phyloP scores from a whole-genome alignment of 1,284 basidiomycete species.

The Papiliotrema flavescens region DNA sequence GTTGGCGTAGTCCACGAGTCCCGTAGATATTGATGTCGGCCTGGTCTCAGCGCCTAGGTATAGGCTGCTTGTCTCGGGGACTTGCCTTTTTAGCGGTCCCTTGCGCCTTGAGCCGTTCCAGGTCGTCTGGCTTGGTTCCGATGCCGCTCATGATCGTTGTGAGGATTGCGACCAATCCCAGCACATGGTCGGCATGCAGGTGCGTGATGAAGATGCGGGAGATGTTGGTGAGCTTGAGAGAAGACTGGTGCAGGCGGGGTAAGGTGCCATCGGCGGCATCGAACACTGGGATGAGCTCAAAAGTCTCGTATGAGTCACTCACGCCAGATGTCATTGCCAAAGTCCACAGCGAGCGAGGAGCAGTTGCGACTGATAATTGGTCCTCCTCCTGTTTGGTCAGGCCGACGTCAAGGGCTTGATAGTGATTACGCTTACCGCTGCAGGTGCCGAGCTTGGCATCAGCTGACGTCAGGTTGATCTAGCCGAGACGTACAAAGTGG shows the following conservation, averaged over 20 bases:
- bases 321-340: conserved; percentile 49
- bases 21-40: conserved; percentile 75
- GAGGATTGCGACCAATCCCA: conserved; percentile 73
- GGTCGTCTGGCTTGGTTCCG: conserved; percentile 39
- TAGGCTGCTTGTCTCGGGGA: too few species aligned
- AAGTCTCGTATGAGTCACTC: conserved; percentile 12
- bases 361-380: conserved; percentile 46
- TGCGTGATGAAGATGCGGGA: conserved; percentile 81
- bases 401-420: neutral
- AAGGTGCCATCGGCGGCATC: conserved; percentile 88
- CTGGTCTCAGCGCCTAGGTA: conserved; percentile 21
- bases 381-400: conserved; percentile 37
- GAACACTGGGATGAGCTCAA: conserved; percentile 58
- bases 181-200: conserved; percentile 81
- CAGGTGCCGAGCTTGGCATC: conserved; percentile 45
- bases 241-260: conserved; percentile 67
- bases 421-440: conserved; percentile 32
- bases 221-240: conserved; percentile 58
- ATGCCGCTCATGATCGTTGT: conserved; percentile 59
- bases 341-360: conserved; percentile 47
- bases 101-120: conserved; percentile 26
- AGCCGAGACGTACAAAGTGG: conserved; percentile 33
- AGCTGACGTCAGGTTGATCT: neutral
- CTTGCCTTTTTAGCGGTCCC: conserved; percentile 37
- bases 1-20: conserved; percentile 72